These are phyloP conservation scores for Crepidotus variabilis DNA, from an alignment of 768 basidiomycete species.

Conservation along the genomic window DNA sequence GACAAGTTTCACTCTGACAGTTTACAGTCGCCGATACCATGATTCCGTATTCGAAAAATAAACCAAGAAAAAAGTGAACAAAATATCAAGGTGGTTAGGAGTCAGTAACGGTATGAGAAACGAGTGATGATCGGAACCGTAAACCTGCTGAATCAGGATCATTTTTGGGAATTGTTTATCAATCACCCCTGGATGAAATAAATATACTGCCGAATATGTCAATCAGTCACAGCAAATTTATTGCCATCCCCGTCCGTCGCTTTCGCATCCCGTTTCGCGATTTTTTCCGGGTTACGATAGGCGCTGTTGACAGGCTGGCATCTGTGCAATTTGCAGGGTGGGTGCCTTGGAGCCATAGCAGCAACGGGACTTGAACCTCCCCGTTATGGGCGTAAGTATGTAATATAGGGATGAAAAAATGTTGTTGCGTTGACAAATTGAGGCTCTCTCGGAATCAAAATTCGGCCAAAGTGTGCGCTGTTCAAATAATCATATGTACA, in stretches of 20 bases:
- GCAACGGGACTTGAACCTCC: neutral
- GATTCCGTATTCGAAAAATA: slow-evolving; percentile 1
- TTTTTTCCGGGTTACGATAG: neutral
- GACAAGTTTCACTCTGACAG: slow-evolving; percentile 71
- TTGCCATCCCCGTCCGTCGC: neutral
- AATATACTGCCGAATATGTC: neutral
- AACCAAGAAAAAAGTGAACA: slow-evolving; percentile 12
- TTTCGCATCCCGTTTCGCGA: neutral
- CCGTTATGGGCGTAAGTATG: no score
- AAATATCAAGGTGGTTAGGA: neutral
- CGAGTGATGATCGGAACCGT: slow-evolving; percentile 1
- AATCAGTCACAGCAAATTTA: neutral
- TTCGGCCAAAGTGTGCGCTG: no score
- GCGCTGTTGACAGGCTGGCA: neutral
- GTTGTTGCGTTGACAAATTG: no score
- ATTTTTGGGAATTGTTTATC: slow-evolving; percentile 9
- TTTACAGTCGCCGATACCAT: slow-evolving; percentile 25
- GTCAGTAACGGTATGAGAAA: neutral
- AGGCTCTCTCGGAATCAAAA: no score
- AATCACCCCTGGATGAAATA: slow-evolving; percentile 13
- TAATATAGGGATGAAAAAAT: neutral
- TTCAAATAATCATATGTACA: no score
- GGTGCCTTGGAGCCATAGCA: neutral
- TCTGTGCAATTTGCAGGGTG: neutral
- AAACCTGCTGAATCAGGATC: neutral